Evolutionary conservation across 2,329 filamentous ascomycete genomes (phyloP), one percentile per base, ranked within the genome.

Genomic region (Clonostachys chloroleuca): DNA sequence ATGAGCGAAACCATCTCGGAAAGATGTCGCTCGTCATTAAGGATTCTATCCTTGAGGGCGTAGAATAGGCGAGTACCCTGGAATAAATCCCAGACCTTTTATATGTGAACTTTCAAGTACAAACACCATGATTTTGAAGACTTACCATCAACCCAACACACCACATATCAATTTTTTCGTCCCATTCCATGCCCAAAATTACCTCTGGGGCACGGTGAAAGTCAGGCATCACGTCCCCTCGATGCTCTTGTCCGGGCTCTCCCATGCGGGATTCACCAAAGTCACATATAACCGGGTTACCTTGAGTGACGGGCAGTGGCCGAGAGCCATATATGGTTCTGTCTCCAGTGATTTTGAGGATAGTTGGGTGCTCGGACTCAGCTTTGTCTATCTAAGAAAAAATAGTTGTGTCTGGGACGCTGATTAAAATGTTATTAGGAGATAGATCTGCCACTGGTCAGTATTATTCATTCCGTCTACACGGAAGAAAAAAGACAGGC

Each of bases 1-100:
- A 72, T 52, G 6, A 69, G 47, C 4, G 67, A 62, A 5, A 70
- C 59, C 59, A 70, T 66, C 42, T 61, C 56, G 2, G 59, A 62
- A 42, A 67, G 54, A 33, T 66, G 61, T 34, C 59, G 55, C 16
- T 58, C 55, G 45, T 59, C 49, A 45, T 57, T 34, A 42, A 61
- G 40, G 42, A 53, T 34, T 12, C 53, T 43, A 37, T 59, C 42
- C 50, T 52, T 44, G 36, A 48, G 37, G 37, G 54, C 52, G 34
- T 50, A 51, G 46, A 65, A 65, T 5, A 66, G 53, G 12, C 57
- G 50, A 7, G 55, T 52, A 4, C 56, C 56, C 47, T 65, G 59
- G n/a, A 62, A 56, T 8, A 64, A 43, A 46, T 64, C 60, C 63
- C 60, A 64, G 34, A 62, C 52, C 60, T 65, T 24, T 16, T 5